A percentile compares a stretch with the other conserved stretches of the same genome.
These are phyloP conservation scores for Periglandula ipomoeae DNA, from an alignment of 2,329 filamentous ascomycete genomes.

Conservation along the genomic window DNA sequence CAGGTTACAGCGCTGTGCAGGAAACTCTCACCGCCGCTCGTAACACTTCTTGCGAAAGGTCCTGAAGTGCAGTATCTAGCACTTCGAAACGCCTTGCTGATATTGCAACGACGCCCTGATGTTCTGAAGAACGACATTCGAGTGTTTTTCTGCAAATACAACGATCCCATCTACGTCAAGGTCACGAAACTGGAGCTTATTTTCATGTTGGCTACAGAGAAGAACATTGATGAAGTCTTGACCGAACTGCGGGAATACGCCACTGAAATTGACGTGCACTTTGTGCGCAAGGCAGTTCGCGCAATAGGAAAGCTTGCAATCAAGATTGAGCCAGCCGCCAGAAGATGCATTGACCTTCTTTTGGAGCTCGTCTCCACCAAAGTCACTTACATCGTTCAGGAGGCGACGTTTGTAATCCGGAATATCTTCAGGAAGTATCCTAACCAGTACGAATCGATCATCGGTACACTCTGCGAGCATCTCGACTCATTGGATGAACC, in stretches of 20 bases:
- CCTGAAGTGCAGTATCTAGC: constrained; percentile 98
- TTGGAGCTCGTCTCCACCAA: constrained; percentile 95
- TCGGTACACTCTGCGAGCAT: constrained; percentile 89
- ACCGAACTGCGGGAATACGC: constrained; percentile 94
- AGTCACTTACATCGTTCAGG: constrained; percentile 96
- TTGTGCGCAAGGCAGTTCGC: constrained; percentile 93
- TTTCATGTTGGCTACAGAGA: constrained; percentile 94
- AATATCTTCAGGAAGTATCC: constrained; percentile 99
- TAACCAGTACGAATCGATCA: constrained; percentile 97
- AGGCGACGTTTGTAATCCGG: constrained; percentile 95
- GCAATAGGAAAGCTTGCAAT: constrained; percentile 97
- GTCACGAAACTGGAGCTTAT: constrained; percentile 98
- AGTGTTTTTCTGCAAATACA: constrained; percentile 99
- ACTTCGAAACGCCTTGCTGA: constrained; percentile 84
- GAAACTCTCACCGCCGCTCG: constrained; percentile 89
- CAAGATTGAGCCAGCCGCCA: constrained; percentile 92
- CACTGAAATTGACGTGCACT: constrained; percentile 97
- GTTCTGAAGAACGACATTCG: constrained; percentile 93
- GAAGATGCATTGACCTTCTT: constrained; percentile 83
- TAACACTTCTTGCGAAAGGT: constrained; percentile 90
- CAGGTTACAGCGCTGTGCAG: constrained; percentile 79
- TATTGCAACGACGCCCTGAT: constrained; percentile 85
- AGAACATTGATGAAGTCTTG: constrained; percentile 90
- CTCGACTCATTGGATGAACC: constrained; percentile 94
- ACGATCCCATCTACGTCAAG: constrained; percentile 98